Conservation (phyloP, 176 grass and related monocot species). For the Carex kokanica region DNA sequence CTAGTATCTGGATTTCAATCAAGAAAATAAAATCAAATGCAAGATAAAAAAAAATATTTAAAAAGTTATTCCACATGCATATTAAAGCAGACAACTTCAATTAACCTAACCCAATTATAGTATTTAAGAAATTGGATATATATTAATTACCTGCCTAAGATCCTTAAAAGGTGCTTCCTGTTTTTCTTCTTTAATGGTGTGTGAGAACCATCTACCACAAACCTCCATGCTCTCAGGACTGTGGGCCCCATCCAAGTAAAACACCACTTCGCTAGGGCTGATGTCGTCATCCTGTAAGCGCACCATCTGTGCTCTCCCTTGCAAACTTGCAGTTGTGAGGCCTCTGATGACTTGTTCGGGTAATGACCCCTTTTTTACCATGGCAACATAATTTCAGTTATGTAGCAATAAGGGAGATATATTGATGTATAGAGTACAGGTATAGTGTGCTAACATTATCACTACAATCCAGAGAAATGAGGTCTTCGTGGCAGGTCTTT, state of each 20-base stretch:
- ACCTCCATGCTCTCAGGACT: slow-evolving; percentile 93
- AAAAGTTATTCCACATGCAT: neutral
- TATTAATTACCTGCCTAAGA: slow-evolving; percentile 28
- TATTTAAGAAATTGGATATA: slow-evolving; percentile 19
- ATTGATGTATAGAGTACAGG: slow-evolving; percentile 3
- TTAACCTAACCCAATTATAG: slow-evolving; percentile 27
- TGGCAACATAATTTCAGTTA: slow-evolving; percentile 9
- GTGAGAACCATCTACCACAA: slow-evolving; percentile 88
- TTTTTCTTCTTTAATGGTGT: slow-evolving; percentile 40
- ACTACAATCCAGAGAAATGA: slow-evolving; percentile 33
- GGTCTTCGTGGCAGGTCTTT: slow-evolving; percentile 47
- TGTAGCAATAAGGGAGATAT: neutral
- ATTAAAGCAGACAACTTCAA: neutral
- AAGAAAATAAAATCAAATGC: slow-evolving; percentile 13
- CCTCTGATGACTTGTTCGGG: slow-evolving; percentile 62
- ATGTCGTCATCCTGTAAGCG: slow-evolving; percentile 26
- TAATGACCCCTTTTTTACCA: slow-evolving; percentile 50
- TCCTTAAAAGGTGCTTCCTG: slow-evolving; percentile 28
- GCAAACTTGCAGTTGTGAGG: slow-evolving; percentile 46
- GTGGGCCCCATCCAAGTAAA: slow-evolving; percentile 82
- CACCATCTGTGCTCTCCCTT: slow-evolving; percentile 82
- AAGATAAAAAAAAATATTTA: neutral
- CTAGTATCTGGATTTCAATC: slow-evolving; percentile 54
- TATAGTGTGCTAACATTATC: slow-evolving; percentile 40
- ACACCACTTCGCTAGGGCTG: slow-evolving; percentile 36